Base-by-base conservation (phyloP, 2,329 filamentous ascomycete species). In the Penicillium brasilianum region DNA sequence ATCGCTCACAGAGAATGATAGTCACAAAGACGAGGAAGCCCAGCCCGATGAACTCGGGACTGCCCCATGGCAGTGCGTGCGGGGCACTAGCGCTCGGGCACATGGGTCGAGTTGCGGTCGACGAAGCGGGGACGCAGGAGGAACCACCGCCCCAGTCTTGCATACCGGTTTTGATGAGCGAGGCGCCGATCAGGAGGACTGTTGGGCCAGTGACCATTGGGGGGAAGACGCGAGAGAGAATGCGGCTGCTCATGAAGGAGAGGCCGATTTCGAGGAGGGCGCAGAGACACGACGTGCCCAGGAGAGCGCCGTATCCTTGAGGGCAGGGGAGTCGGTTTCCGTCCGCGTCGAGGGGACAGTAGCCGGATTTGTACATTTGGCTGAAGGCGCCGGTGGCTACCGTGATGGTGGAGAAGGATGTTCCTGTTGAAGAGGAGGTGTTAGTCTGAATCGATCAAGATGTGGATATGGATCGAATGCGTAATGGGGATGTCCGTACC, bases 181-280 rank as follows among this genome's bases (percentile, higher is more conserved):
- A 84, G 30, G 89, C 84, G 18, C 88, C 88, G 61, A 91, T 90
- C 34, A 90, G 81, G 63, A 88, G 81, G 41, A 90, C 85, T 0
- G 88, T 87, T 2, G 87, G 87, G 2, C 88, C 88, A 0, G 88
- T 90, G 48, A 90, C 87, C 10, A 90, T 78, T 4, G 88, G 88
- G 2, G 88, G 88, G 72, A 90, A 90, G 63, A 90, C 80, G 63
- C 81, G 84, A 68, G 87, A 85, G 34, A 90, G 77, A 10, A 84
- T 75, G 52, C 80, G 81, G 0, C 87, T 85, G 25, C 87, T 85
- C 55, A 87, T 85, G 76, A 90, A 90, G 5, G 85, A 86, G 73
- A 90, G 84, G 2, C 79, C 75, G 41, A 91, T 84, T 81, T 90
- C 87, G 34, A 90, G 80, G 56, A 81, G 65, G 0, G 78, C 69